Conservation (phyloP, 1,284 basidiomycete genomes). For the Pulchroboletus neoregius region DNA sequence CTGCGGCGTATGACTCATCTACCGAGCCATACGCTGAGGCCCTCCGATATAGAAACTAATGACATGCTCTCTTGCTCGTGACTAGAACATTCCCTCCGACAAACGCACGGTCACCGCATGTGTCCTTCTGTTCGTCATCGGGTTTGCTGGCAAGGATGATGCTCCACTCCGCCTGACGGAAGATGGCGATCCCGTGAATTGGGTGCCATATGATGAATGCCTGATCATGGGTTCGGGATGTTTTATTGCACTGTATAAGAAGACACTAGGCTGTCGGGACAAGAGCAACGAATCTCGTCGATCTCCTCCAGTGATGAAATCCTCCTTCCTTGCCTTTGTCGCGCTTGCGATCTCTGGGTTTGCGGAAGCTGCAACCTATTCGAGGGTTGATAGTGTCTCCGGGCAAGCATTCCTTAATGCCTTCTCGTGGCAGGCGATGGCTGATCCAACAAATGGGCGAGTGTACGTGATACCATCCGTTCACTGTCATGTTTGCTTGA, state of each 20-base stretch:
- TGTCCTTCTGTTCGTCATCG: background rate
- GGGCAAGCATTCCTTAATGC: slow-evolving; percentile 41
- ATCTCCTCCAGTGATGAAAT: slow-evolving; percentile 9
- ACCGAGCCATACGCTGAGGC: background rate
- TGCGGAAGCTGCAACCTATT: slow-evolving; percentile 33
- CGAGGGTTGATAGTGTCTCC: slow-evolving; percentile 35
- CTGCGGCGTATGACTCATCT: background rate
- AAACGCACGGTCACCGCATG: background rate
- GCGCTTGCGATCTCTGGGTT: slow-evolving; percentile 6
- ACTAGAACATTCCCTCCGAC: background rate
- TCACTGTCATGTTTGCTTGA: background rate
- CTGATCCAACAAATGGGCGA: slow-evolving; percentile 42
- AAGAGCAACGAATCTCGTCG: background rate
- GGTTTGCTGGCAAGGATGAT: slow-evolving; percentile 8
- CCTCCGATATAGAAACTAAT: slow-evolving; percentile 1
- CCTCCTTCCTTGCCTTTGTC: slow-evolving; percentile 10
- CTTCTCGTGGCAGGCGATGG: slow-evolving; percentile 42
- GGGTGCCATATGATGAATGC: background rate
- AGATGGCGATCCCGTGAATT: background rate
- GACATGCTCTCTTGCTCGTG: background rate
- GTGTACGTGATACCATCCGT: background rate
- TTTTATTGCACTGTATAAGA: slow-evolving; percentile 15
- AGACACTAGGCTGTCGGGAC: background rate
- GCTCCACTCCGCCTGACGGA: background rate
- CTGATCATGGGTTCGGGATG: background rate